Conservation (phyloP, 169 alveolate species). For the Blepharisma undulans region DNA sequence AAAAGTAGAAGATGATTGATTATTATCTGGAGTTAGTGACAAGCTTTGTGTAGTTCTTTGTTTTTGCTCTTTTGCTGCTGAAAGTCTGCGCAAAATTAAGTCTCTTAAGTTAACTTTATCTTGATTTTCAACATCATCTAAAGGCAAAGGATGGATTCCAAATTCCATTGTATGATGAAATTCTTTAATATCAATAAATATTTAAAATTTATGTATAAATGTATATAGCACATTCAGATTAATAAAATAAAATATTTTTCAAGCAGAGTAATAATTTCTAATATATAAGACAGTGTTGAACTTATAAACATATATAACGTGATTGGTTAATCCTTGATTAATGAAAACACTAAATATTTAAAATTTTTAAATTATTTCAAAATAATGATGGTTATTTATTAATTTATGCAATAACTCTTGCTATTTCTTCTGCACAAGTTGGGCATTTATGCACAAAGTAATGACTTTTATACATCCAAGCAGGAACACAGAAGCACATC, state of each 20-base stretch:
- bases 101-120: neutral
- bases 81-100: neutral
- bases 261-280: no score
- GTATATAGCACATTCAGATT: no score
- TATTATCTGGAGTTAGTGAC: neutral
- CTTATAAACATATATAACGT: no score
- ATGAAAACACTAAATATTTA: neutral
- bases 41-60: neutral
- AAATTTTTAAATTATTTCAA: no score
- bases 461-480: constrained; percentile 5
- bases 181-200: neutral
- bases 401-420: neutral
- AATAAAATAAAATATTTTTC: no score
- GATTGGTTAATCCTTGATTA: no score
- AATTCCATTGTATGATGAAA: neutral
- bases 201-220: neutral
- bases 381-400: neutral
- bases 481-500: constrained; percentile 3
- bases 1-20: neutral
- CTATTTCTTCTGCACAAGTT: neutral
- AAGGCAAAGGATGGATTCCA: neutral
- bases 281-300: no score
- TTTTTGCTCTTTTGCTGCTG: constrained; percentile 10
- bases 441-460: constrained; percentile 24
- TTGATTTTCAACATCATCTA: neutral